Evolutionary conservation across 148 eudicot genomes (phyloP).

Genomic region (Silene latifolia): DNA sequence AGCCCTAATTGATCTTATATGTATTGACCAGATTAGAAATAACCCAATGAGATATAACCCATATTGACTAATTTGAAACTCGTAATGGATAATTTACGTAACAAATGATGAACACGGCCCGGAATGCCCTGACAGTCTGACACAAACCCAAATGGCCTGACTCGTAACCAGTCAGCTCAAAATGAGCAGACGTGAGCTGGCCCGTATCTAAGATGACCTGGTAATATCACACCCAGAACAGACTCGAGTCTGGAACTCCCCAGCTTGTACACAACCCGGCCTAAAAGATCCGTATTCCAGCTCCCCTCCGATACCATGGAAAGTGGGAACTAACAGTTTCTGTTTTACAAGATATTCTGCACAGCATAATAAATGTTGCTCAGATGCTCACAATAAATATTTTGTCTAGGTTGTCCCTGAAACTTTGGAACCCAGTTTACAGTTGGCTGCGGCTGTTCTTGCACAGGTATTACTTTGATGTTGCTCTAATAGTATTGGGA

Average conservation of each 20-base stretch:
- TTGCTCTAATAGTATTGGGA: not conserved
- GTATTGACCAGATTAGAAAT: not conserved
- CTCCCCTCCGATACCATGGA: not conserved
- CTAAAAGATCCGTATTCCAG: too few relatives aligned
- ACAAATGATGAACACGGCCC: not conserved
- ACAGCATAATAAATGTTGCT: not conserved
- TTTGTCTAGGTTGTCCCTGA: constrained; percentile 79
- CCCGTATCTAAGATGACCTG: not conserved
- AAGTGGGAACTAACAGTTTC: not conserved
- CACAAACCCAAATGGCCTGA: not conserved
- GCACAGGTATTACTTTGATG: constrained; percentile 55
- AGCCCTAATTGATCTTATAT: not conserved
- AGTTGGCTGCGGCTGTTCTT: constrained; percentile 95
- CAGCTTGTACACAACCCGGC: too few relatives aligned
- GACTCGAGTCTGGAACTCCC: not conserved
- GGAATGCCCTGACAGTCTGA: too few relatives aligned
- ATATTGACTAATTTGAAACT: not conserved
- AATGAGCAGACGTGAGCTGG: not conserved
- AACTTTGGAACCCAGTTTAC: constrained; percentile 94
- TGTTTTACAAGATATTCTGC: constrained; percentile 5
- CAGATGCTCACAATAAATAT: constrained; percentile 15
- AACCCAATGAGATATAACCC: not conserved
- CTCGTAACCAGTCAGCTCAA: not conserved
- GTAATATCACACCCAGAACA: not conserved
- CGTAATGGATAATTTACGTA: not conserved